Evolutionary conservation across 805 yeast genomes (phyloP).

Genomic region (Blastobotrys peoriensis): DNA sequence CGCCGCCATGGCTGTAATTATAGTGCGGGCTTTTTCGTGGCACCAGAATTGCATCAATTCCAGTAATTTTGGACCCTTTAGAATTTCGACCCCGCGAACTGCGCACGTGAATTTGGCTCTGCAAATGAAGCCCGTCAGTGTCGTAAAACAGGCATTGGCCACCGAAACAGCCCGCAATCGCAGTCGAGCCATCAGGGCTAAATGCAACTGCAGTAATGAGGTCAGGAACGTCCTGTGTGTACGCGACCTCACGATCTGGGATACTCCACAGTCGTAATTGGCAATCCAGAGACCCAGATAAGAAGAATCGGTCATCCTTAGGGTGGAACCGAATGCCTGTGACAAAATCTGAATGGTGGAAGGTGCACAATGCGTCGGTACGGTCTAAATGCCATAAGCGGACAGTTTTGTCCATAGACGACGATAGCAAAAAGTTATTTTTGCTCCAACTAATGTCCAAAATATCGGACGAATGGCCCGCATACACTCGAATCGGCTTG

Average conservation of each 20-base stretch:
- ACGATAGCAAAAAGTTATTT: slow-evolving; percentile 70
- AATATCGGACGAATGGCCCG: slow-evolving; percentile 66
- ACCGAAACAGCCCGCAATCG: slow-evolving; percentile 70
- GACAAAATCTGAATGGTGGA: slow-evolving; percentile 73
- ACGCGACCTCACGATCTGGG: slow-evolving; percentile 61
- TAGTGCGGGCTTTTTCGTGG: too few species aligned
- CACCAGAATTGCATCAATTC: slow-evolving; percentile 43
- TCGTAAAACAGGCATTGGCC: slow-evolving; percentile 60
- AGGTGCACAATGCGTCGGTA: slow-evolving; percentile 53
- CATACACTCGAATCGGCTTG: slow-evolving; percentile 51
- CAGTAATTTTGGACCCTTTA: slow-evolving; percentile 63
- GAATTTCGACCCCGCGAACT: slow-evolving; percentile 27
- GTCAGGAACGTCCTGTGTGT: slow-evolving; percentile 53
- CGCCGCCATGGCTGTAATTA: neutral
- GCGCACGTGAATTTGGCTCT: slow-evolving; percentile 39
- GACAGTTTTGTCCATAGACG: slow-evolving; percentile 81
- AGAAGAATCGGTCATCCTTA: slow-evolving; percentile 76
- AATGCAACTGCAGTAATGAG: slow-evolving; percentile 70
- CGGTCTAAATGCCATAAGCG: slow-evolving; percentile 81
- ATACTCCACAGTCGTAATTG: slow-evolving; percentile 78
- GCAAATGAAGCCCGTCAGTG: slow-evolving; percentile 56
- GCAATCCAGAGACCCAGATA: slow-evolving; percentile 76
- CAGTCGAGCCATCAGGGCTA: slow-evolving; percentile 55
- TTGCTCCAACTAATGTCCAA: slow-evolving; percentile 83
- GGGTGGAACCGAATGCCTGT: slow-evolving; percentile 79